Percentiles rank a stretch among this genome's conserved stretches.
phyloP scores from a whole-genome alignment of 306 rosid genomes.

The Lotus japonicus region DNA sequence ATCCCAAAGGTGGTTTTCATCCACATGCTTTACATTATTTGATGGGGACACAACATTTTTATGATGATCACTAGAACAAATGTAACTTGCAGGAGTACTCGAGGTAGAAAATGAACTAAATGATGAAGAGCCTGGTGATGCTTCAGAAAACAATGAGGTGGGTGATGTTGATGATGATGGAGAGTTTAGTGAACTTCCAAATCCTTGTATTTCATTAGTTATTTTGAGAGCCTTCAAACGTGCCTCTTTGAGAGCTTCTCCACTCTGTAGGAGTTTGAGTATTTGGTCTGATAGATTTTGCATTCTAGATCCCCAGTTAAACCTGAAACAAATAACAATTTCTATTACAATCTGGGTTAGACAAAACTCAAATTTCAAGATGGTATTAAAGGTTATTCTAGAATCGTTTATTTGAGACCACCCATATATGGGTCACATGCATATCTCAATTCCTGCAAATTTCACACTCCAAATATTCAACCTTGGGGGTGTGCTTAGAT shows the following conservation, averaged over 20 bases:
- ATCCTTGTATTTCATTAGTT: conserved; percentile 75
- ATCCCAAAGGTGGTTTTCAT: conserved; percentile 37
- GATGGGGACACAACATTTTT: not conserved
- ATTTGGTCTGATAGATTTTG: conserved; percentile 49
- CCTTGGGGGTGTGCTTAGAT: too few species aligned
- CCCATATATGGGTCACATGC: too few species aligned
- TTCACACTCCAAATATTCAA: too few species aligned
- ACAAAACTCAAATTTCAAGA: too few species aligned
- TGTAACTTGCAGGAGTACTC: conserved; percentile 18
- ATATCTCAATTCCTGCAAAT: too few species aligned
- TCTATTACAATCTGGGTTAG: too few species aligned
- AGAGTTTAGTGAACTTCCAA: conserved; percentile 38
- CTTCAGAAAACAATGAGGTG: conserved; percentile 17
- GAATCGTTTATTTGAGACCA: too few species aligned
- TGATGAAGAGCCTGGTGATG: conserved; percentile 33
- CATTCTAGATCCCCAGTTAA: conserved; percentile 69
- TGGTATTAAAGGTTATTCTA: too few species aligned
- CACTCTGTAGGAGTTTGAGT: conserved; percentile 43
- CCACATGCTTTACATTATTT: not conserved
- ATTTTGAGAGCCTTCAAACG: conserved; percentile 66
- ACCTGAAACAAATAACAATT: conserved; percentile 35
- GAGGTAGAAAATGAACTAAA: conserved; percentile 40
- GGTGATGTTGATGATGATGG: conserved; percentile 29
- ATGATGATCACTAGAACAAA: conserved; percentile 13
- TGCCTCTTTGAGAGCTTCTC: conserved; percentile 37